Percentiles rank a stretch among this genome's conserved stretches.
phyloP scores from a whole-genome alignment of 1,139 yeast genomes.

The Barnettozyma hawaiiensis region DNA sequence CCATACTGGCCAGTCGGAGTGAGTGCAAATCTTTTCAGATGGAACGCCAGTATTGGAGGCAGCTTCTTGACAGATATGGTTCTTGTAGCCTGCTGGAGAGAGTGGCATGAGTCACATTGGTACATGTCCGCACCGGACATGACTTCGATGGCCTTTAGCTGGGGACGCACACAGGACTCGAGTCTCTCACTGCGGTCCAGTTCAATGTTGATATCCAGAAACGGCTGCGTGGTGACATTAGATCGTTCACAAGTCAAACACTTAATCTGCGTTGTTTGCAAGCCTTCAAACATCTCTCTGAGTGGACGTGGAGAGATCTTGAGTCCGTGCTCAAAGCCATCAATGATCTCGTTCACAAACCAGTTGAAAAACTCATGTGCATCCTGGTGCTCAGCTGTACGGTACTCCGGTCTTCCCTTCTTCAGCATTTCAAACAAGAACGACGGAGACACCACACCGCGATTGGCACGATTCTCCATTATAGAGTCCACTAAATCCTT shows the following conservation, averaged over 20 bases:
- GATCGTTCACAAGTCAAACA: slow-evolving; percentile 74
- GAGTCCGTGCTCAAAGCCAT: slow-evolving; percentile 38
- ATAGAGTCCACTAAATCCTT: slow-evolving; percentile 1
- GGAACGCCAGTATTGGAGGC: slow-evolving; percentile 77
- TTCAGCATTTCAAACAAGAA: slow-evolving; percentile 1
- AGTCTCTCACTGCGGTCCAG: slow-evolving; percentile 59
- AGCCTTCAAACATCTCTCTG: slow-evolving; percentile 69
- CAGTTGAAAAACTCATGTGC: slow-evolving; percentile 95
- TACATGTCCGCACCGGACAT: slow-evolving; percentile 85
- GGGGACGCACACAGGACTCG: slow-evolving; percentile 59
- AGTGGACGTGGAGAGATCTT: slow-evolving; percentile 45
- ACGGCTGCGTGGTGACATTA: slow-evolving; percentile 70
- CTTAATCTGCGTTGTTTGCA: slow-evolving; percentile 78
- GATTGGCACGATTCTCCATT: background rate
- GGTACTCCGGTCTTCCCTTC: slow-evolving; percentile 1
- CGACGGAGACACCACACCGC: background rate
- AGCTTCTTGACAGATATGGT: slow-evolving; percentile 75
- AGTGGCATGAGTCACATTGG: slow-evolving; percentile 85
- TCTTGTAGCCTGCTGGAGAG: slow-evolving; percentile 91
- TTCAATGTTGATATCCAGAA: slow-evolving; percentile 82
- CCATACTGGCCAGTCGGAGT: slow-evolving; percentile 78
- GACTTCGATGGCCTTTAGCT: slow-evolving; percentile 82
- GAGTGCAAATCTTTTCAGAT: slow-evolving; percentile 86
- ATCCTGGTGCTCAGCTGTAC: slow-evolving; percentile 84
- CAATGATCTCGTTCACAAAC: slow-evolving; percentile 75